A percentile compares a stretch with the other conserved stretches of the same genome.
Conservation (phyloP, 1,284 basidiomycete species). For the Takashimella tepidaria region DNA sequence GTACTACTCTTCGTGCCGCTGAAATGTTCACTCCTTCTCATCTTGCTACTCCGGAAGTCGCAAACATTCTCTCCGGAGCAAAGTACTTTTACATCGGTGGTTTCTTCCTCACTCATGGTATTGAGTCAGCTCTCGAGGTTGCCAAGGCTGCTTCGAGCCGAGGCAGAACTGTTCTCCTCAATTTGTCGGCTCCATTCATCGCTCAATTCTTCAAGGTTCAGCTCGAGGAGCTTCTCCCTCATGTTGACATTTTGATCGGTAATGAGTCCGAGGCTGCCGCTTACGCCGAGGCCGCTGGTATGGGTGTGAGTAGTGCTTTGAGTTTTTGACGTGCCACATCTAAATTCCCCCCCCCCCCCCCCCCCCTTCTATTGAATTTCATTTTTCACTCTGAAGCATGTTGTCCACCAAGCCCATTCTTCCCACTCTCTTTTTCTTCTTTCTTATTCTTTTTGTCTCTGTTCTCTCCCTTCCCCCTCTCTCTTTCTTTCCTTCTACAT, state of each 20-base stretch:
- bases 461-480: neutral
- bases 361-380: too few species aligned
- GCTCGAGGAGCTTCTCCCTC: conserved; percentile 71
- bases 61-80: conserved; percentile 71
- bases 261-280: conserved; percentile 93
- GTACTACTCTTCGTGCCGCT: conserved; percentile 83
- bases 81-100: conserved; percentile 93
- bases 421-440: too few species aligned
- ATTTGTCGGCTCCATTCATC: conserved; percentile 97
- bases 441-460: too few species aligned
- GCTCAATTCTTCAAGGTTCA: conserved; percentile 86
- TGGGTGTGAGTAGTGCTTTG: conserved; percentile 45
- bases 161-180: conserved; percentile 81
- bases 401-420: neutral
- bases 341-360: too few species aligned
- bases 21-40: conserved; percentile 82
- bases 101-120: conserved; percentile 94
- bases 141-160: conserved; percentile 72
- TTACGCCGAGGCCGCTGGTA: conserved; percentile 65
- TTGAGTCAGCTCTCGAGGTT: conserved; percentile 67
- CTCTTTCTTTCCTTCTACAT: too few species aligned
- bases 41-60: conserved; percentile 69
- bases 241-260: conserved; percentile 81
- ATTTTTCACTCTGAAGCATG: too few species aligned
- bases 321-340: too few species aligned